A percentile compares a stretch with the other conserved stretches of the same genome.
phyloP scores from a whole-genome alignment of 2,329 filamentous ascomycete species.

The Trichoderma breve region DNA sequence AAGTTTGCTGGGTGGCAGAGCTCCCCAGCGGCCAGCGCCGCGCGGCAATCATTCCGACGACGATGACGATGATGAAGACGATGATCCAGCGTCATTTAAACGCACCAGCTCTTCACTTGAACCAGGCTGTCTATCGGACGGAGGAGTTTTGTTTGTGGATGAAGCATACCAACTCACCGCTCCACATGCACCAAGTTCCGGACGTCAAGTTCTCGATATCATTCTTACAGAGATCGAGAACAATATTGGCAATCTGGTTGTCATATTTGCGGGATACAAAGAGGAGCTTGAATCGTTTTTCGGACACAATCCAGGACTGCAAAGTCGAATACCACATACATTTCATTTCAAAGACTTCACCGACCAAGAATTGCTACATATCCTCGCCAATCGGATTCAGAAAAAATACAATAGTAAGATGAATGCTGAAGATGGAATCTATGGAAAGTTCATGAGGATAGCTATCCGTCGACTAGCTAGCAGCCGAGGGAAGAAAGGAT shows the following conservation, averaged over 20 bases:
- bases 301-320: background rate
- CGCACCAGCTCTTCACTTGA: background rate
- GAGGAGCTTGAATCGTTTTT: conserved; percentile 1
- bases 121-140: background rate
- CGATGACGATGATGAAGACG: background rate
- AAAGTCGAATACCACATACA: background rate
- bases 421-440: background rate
- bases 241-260: background rate
- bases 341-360: background rate
- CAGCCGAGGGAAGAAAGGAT: background rate
- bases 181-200: background rate
- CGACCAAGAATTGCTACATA: background rate
- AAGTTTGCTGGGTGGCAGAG: background rate
- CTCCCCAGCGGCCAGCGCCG: background rate
- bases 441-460: background rate
- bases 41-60: background rate
- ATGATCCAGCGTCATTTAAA: background rate
- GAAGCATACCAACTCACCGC: background rate
- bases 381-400: background rate
- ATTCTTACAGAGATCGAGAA: background rate
- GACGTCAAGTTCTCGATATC: background rate
- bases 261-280: background rate
- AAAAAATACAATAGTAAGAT: background rate
- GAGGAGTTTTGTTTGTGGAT: conserved; percentile 5
- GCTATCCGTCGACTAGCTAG: background rate